phyloP scores from a whole-genome alignment of 805 yeast species.

The Pichia exigua region DNA sequence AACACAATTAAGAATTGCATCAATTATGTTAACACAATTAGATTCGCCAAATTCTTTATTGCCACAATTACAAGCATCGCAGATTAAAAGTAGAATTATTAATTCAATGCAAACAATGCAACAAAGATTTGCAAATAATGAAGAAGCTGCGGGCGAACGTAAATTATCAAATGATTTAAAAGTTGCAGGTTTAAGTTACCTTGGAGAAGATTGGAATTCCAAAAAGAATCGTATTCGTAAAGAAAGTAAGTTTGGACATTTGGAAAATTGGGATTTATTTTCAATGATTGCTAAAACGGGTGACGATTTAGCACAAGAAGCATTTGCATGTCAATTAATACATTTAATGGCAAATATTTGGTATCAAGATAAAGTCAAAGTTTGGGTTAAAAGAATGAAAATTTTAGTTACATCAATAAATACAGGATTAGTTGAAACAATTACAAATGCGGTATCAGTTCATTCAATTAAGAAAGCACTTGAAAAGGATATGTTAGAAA shows the following conservation, averaged over 20 bases:
- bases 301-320: slow-evolving; percentile 91
- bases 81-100: slow-evolving; percentile 61
- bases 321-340: slow-evolving; percentile 93
- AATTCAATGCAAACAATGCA: slow-evolving; percentile 72
- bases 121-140: slow-evolving; percentile 51
- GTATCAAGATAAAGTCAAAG: slow-evolving; percentile 59
- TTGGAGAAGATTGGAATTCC: slow-evolving; percentile 90
- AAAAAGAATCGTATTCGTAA: slow-evolving; percentile 75
- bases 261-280: slow-evolving; percentile 88
- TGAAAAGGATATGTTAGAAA: slow-evolving; percentile 61
- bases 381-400: slow-evolving; percentile 92
- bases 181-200: slow-evolving; percentile 62
- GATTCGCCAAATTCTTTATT: slow-evolving; percentile 50
- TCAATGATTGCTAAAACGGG: slow-evolving; percentile 97
- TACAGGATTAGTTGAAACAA: slow-evolving; percentile 91
- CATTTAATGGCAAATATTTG: slow-evolving; percentile 81
- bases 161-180: slow-evolving; percentile 88
- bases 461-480: slow-evolving; percentile 92
- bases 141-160: slow-evolving; percentile 82
- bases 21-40: slow-evolving; percentile 86
- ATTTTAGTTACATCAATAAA: slow-evolving; percentile 85
- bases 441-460: slow-evolving; percentile 86
- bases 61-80: slow-evolving; percentile 52
- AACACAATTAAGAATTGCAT: slow-evolving; percentile 92
- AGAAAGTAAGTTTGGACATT: slow-evolving; percentile 74